Evolutionary conservation across 352 stramenopile species (phyloP), one percentile per base, ranked within the genome.

Genomic region (Peronospora tabacina): DNA sequence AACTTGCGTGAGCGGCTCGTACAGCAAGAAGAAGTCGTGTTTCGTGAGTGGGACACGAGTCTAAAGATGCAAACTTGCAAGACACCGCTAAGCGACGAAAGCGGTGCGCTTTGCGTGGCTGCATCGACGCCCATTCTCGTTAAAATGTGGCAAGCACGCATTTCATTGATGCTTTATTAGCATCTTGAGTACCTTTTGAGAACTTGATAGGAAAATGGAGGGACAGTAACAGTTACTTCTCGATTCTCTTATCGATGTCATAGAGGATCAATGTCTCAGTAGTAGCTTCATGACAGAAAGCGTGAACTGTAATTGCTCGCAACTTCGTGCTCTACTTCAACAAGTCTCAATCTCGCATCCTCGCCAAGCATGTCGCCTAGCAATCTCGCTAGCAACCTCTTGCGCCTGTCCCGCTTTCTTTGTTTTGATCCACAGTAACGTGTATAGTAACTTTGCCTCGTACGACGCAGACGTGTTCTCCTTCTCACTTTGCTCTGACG

Each of bases 51-150:
- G 20, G 20, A 22, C 2, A 22, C 20, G 20, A 4, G 20, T 4
- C 20, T 97, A 8, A 84, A 51, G 43, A 86, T 76, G 8, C 75
- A 72, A 12, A 84, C 72, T 56, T 81, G 73, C 75, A 70, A 84
- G 5, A 72, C 75, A 28, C 75, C 75, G 46, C 71, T 83, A 2
- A 83, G 44, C 16, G 63, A 67, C 15, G 68, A 65, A 6, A 86
- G 55, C 2, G 69, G 56, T 1, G 65, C 52, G 13, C 73, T 70
- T 64, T 98, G 92, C 66, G 95, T 95, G 7, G 70, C 66, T 16
- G 70, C 56, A 86, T 90, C 6, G 96, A 96, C 90, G 49, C 88
- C 60, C 61, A 84, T 84, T 48, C 58, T 78, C 5, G 44, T 39
- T 13, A 84, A 36, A 35, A 84, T 84, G 15, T 64, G 62, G 0